These are phyloP conservation scores for Coemansia sp. DNA, from an alignment of 192 early-diverging fungal genomes.

Conservation along the genomic window DNA sequence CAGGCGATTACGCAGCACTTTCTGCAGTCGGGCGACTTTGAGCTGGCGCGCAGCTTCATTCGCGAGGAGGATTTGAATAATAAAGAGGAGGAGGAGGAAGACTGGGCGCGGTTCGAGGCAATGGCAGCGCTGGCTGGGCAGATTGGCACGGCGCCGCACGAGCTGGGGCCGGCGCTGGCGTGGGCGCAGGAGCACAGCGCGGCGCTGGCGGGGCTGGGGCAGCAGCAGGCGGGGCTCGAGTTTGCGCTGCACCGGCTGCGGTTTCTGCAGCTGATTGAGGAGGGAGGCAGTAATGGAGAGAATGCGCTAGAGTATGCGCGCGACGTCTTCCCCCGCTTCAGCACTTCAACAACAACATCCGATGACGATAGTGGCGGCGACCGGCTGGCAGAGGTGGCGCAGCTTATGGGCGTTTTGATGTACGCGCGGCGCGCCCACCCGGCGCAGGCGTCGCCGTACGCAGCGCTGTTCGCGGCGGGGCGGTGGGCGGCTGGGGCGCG, in stretches of 20 bases:
- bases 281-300: slow-evolving; percentile 25
- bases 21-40: slow-evolving; percentile 87
- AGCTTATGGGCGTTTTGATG: slow-evolving; percentile 62
- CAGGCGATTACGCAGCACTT: slow-evolving; percentile 75
- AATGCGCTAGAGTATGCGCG: slow-evolving; percentile 84
- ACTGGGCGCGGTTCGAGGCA: slow-evolving; percentile 71
- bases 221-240: slow-evolving; percentile 72
- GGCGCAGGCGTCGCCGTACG: slow-evolving; percentile 75
- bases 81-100: slow-evolving; percentile 45
- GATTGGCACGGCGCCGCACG: slow-evolving; percentile 46
- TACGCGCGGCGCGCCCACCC: slow-evolving; percentile 58
- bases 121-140: slow-evolving; percentile 80
- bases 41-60: slow-evolving; percentile 62
- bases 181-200: slow-evolving; percentile 73
- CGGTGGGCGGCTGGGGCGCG: slow-evolving; percentile 37
- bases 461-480: slow-evolving; percentile 50
- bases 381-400: slow-evolving; percentile 43
- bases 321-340: slow-evolving; percentile 65
- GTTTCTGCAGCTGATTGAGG: slow-evolving; percentile 76
- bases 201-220: slow-evolving; percentile 58
- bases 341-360: too few relatives aligned
- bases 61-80: slow-evolving; percentile 55
- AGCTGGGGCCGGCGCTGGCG: slow-evolving; percentile 66
- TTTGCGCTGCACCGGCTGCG: slow-evolving; percentile 83
- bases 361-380: slow-evolving; percentile 46